phyloP scores from a whole-genome alignment of 345 rosid species.

The Lepidium africanum region DNA sequence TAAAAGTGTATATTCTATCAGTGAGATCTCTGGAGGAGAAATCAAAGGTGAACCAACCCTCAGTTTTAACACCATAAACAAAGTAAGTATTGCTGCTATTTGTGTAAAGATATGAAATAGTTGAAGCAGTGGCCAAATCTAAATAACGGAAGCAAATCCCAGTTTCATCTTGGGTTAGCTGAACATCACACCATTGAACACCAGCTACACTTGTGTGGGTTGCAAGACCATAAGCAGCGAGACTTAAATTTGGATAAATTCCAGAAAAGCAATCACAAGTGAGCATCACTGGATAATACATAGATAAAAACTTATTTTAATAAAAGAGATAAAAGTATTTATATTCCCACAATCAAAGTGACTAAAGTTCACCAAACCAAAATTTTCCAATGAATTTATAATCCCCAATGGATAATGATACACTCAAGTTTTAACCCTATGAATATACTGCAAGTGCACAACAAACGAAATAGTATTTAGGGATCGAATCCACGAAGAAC shows the following conservation, averaged over 20 bases:
- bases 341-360: no score
- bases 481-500: slow-evolving; percentile 25
- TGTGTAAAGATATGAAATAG: background rate
- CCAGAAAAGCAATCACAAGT: slow-evolving; percentile 91
- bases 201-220: slow-evolving; percentile 1
- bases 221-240: slow-evolving; percentile 33
- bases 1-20: no score
- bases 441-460: slow-evolving; percentile 33
- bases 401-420: background rate
- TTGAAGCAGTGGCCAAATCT: slow-evolving; percentile 42
- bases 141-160: slow-evolving; percentile 69
- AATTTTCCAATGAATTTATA: background rate
- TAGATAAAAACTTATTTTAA: background rate
- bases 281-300: slow-evolving; percentile 41
- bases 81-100: slow-evolving; percentile 8
- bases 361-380: background rate
- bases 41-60: slow-evolving; percentile 68
- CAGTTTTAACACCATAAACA: slow-evolving; percentile 38
- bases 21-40: slow-evolving; percentile 25
- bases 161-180: slow-evolving; percentile 57
- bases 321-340: background rate
- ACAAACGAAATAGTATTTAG: slow-evolving; percentile 48
- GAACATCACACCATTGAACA: slow-evolving; percentile 71
- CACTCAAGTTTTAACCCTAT: slow-evolving; percentile 27
- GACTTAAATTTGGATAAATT: slow-evolving; percentile 59